Base-by-base conservation (phyloP, 805 yeast species). In the Zygosaccharomyces kombuchaensis region DNA sequence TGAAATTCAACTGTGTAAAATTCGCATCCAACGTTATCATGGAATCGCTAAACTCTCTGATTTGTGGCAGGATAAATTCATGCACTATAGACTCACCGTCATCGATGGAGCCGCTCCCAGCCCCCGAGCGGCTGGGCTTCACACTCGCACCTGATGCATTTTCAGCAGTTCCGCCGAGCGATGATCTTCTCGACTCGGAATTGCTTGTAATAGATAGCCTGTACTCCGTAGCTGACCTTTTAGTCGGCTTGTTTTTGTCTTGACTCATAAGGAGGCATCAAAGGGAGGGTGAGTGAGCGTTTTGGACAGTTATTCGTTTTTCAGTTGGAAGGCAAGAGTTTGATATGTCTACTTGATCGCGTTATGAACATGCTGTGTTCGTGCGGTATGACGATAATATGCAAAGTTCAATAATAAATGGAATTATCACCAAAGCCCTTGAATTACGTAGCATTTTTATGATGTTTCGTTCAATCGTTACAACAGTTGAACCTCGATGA, bases 1-100 rank as follows among this genome's bases (percentile, higher is more conserved):
- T 74, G 41, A 65, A 66, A 43, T 77, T 77, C 31, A 87, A 62
- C 34, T 74, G 71, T n/a, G 72, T 69, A 65, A 85, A 70, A 50
- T 84, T 79, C 21, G 71, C 66, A 47, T 80, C 84, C 40, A 87
- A 67, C 16, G 78, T 82, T 14, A 67, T 72, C 50, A 78, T 57
- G 1, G 76, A 70, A 51, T 80, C 83, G 17, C 72, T 63, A 13
- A 78, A 55, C 36, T 71, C 71, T 37, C 69, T 68, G 29, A 78
- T 68, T 40, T 69, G 67, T 4, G 74, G 76, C 9, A 63, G 55
- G 6, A 70, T 55, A 10, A 71, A 58, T 37, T 75, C 78, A 13
- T 54, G 51, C 9, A 64, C 44, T 14, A 60, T 42, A 17, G 55
- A 54, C 21, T 55, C 55, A 12, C 47, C 46, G 10, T 52, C 54